Evolutionary conservation across 179 eudicot species (phyloP).

Genomic region (Beta lomatogona): DNA sequence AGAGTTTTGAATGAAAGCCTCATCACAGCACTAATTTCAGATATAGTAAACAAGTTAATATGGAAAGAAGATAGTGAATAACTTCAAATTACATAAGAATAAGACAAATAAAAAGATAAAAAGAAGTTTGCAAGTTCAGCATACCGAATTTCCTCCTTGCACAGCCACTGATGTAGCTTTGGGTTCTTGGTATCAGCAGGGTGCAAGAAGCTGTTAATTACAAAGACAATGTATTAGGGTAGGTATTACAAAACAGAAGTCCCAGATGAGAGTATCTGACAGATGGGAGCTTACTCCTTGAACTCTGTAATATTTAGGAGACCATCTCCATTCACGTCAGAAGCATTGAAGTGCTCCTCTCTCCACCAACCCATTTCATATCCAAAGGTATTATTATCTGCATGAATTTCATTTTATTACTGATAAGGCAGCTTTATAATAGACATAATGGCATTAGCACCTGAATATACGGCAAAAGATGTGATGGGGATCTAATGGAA

Average conservation of each 20-base stretch:
- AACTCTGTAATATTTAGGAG: slow-evolving; percentile 83
- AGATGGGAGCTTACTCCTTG: slow-evolving; percentile 71
- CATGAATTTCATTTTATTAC: slow-evolving; percentile 15
- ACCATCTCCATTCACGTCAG: slow-evolving; percentile 86
- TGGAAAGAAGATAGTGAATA: not conserved
- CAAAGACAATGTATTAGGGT: slow-evolving; percentile 18
- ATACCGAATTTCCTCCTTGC: slow-evolving; percentile 94
- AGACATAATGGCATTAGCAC: not conserved
- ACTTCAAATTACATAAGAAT: not conserved
- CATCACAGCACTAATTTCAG: not conserved
- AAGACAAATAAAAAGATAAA: not conserved
- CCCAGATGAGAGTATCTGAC: slow-evolving; percentile 12
- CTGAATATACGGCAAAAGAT: not conserved
- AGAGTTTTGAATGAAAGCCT: not conserved
- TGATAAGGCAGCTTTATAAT: slow-evolving; percentile 3
- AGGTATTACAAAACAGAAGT: not conserved
- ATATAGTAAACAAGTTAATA: not conserved
- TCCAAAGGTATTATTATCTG: slow-evolving; percentile 74
- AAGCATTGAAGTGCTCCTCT: slow-evolving; percentile 97
- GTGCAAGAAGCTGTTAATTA: slow-evolving; percentile 72
- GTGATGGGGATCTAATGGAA: not conserved
- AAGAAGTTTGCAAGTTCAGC: slow-evolving; percentile 1
- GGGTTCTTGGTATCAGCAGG: slow-evolving; percentile 90
- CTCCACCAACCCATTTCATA: slow-evolving; percentile 99
- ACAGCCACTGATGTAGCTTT: slow-evolving; percentile 79